Evolutionary conservation across 257 asterid species (phyloP).

Genomic region (Parsonsia alboflavescens): DNA sequence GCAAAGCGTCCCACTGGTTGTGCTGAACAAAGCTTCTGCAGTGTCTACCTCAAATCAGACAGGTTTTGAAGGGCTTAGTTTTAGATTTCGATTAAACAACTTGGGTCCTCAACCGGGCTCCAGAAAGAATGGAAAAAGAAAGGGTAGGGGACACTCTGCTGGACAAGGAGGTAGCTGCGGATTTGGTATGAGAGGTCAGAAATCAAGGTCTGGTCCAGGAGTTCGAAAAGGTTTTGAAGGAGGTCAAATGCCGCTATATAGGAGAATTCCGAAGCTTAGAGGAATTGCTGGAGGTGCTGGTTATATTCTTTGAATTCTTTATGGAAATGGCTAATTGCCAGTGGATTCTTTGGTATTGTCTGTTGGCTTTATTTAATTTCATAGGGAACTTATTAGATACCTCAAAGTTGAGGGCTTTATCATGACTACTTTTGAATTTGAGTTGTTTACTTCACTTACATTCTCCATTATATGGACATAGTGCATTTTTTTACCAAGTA

Average conservation of each 20-base stretch:
- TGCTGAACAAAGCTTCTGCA: constrained; percentile 22
- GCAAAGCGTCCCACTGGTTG: constrained; percentile 27
- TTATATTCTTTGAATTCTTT: background rate
- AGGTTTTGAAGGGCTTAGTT: constrained; percentile 12
- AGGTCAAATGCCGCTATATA: constrained; percentile 89
- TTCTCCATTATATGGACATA: background rate
- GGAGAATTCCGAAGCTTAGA: constrained; percentile 77
- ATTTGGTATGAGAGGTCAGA: constrained; percentile 77
- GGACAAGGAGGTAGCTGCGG: constrained; percentile 99
- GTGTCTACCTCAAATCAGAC: constrained; percentile 18
- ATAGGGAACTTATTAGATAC: background rate
- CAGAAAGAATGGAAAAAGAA: constrained; percentile 71
- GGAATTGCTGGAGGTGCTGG: constrained; percentile 93
- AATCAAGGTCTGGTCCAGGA: constrained; percentile 98
- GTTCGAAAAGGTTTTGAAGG: constrained; percentile 73
- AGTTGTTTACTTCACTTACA: constrained; percentile 1
- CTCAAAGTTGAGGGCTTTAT: background rate
- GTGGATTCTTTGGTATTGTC: background rate
- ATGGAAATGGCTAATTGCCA: background rate
- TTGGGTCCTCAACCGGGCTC: constrained; percentile 83
- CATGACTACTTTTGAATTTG: background rate
- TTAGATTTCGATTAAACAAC: constrained; percentile 66
- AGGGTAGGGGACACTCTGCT: constrained; percentile 93
- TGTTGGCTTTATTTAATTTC: background rate
- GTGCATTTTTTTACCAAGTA: background rate